phyloP scores from a whole-genome alignment of 73 alveolate genomes.

The Paramecium biaurelia region DNA sequence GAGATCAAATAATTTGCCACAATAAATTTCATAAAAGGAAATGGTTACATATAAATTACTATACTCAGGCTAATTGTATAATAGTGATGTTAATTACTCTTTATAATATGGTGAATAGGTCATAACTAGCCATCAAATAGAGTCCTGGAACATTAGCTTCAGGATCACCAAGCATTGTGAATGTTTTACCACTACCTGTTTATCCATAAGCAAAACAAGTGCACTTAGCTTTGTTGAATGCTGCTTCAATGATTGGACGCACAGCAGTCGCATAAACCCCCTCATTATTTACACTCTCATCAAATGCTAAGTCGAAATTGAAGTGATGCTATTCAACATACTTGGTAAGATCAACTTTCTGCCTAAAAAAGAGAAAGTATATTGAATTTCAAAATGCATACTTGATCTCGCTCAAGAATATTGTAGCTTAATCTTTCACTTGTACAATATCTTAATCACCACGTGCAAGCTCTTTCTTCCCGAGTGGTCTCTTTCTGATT shows the following conservation, averaged over 20 bases:
- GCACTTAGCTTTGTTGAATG: constrained; percentile 84
- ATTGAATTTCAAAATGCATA: background rate
- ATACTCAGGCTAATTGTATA: constrained; percentile 60
- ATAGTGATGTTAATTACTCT: constrained; percentile 56
- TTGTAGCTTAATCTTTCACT: constrained; percentile 69
- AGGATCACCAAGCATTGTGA: constrained; percentile 96
- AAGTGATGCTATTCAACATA: constrained; percentile 89
- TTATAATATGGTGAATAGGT: constrained; percentile 82
- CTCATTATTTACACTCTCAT: constrained; percentile 69
- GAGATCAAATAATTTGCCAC: constrained; percentile 99
- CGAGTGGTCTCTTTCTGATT: constrained; percentile 99
- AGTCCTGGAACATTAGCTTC: constrained; percentile 95
- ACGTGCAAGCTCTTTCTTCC: constrained; percentile 88
- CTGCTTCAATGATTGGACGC: constrained; percentile 83
- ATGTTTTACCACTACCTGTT: constrained; percentile 98
- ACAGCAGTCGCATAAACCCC: constrained; percentile 69
- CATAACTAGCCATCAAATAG: constrained; percentile 97
- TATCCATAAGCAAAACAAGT: constrained; percentile 97
- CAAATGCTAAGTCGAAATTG: constrained; percentile 85
- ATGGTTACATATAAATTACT: constrained; percentile 80
- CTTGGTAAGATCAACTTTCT: constrained; percentile 45
- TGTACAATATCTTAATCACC: constrained; percentile 92
- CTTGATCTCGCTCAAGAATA: constrained; percentile 7
- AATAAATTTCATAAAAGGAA: constrained; percentile 99
- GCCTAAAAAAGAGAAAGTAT: background rate